Conservation (phyloP, 805 yeast genomes). For the Debaryomyces prosopidis region DNA sequence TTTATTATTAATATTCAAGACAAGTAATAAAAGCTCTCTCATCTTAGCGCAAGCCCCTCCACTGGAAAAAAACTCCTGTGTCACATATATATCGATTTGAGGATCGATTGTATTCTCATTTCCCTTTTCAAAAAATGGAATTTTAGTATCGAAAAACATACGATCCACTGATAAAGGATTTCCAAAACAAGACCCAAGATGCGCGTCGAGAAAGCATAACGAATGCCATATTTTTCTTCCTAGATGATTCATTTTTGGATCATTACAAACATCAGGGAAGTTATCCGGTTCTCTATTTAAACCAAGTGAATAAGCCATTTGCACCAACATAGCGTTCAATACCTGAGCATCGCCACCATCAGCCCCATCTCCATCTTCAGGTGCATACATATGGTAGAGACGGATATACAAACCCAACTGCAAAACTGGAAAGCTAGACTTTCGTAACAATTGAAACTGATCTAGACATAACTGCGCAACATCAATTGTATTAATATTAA, state of each 20-base stretch:
- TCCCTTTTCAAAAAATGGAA: slow-evolving; percentile 44
- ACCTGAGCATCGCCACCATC: slow-evolving; percentile 39
- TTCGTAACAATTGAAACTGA: slow-evolving; percentile 51
- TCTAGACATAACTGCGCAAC: slow-evolving; percentile 57
- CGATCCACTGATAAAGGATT: slow-evolving; percentile 40
- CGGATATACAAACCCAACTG: slow-evolving; percentile 30
- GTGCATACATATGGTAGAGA: slow-evolving; percentile 36
- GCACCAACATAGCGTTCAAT: slow-evolving; percentile 26
- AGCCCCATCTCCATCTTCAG: slow-evolving; percentile 43
- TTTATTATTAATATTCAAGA: slow-evolving; percentile 40
- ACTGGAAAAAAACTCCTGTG: slow-evolving; percentile 24
- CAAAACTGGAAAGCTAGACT: slow-evolving; percentile 28
- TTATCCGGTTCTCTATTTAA: slow-evolving; percentile 42
- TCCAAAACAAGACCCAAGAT: slow-evolving; percentile 50
- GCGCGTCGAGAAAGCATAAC: slow-evolving; percentile 46
- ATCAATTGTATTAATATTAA: slow-evolving; percentile 44
- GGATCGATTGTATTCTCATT: slow-evolving; percentile 38
- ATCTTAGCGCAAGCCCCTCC: background rate
- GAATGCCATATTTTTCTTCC: slow-evolving; percentile 63
- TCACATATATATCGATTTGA: slow-evolving; percentile 42
- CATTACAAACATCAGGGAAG: slow-evolving; percentile 20
- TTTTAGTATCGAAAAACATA: slow-evolving; percentile 50
- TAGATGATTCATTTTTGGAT: slow-evolving; percentile 38
- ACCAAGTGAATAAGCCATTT: slow-evolving; percentile 42
- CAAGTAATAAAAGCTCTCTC: slow-evolving; percentile 32